Evolutionary conservation across 2,329 filamentous ascomycete species (phyloP).

Genomic region (Xylariaceae sp.): DNA sequence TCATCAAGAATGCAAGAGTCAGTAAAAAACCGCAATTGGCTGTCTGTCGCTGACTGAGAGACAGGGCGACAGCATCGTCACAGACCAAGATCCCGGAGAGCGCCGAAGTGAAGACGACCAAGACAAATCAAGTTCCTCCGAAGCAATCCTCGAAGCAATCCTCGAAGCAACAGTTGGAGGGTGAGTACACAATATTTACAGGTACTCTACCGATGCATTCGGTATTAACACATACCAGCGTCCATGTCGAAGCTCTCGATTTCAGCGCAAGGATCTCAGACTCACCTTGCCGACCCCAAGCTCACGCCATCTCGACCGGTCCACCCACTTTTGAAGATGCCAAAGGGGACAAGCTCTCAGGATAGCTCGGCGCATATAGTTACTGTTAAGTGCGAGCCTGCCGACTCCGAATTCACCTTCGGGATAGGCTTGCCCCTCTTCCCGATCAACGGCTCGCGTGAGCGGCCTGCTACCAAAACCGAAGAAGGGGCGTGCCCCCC

Average conservation of each 20-base stretch:
- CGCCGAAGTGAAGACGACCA: not conserved
- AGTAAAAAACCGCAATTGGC: constrained; percentile 2
- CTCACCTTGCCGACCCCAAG: too few relatives aligned
- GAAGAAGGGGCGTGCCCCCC: not conserved
- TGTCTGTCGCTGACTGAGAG: not conserved
- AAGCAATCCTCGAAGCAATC: not conserved
- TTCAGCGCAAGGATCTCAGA: not conserved
- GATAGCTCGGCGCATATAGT: not conserved
- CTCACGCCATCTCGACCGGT: not conserved
- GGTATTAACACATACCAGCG: not conserved
- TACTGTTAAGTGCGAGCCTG: not conserved
- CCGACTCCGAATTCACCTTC: not conserved
- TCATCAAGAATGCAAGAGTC: constrained; percentile 1
- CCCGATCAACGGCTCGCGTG: not conserved
- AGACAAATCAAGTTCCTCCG: not conserved
- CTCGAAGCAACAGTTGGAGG: not conserved
- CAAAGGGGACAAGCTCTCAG: not conserved
- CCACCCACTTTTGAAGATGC: constrained; percentile 6
- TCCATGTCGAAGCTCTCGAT: not conserved
- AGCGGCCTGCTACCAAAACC: not conserved
- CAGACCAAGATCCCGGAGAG: not conserved
- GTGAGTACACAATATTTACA: not conserved
- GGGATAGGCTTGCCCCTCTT: not conserved
- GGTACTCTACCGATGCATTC: not conserved
- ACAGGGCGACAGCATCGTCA: not conserved